Conservation (phyloP, 2,329 filamentous ascomycete species). For the Penicillium sp. region DNA sequence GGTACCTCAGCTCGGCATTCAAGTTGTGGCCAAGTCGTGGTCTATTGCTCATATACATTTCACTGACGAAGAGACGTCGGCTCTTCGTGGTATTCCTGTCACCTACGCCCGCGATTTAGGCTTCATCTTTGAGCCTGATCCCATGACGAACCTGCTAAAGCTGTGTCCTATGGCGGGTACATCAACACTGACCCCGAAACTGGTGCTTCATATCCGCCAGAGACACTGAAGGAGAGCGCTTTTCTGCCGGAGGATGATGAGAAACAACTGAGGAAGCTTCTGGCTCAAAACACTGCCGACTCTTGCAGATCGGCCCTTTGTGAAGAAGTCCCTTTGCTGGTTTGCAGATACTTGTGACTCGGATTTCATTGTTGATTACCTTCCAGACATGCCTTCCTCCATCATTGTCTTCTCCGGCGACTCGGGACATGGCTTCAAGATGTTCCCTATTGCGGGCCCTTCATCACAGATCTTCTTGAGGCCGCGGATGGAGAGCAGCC, state of each 20-base stretch:
- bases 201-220: conserved; percentile 45
- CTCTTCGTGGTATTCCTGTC: conserved; percentile 56
- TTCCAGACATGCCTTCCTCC: conserved; percentile 47
- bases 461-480: conserved; percentile 49
- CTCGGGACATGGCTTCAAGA: conserved; percentile 60
- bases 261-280: conserved; percentile 47
- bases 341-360: conserved; percentile 59
- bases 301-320: conserved; percentile 53
- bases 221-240: conserved; percentile 32
- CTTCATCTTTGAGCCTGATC: conserved; percentile 63
- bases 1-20: conserved; percentile 49
- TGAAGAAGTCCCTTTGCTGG: conserved; percentile 58
- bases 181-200: conserved; percentile 47
- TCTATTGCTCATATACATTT: conserved; percentile 58
- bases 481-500: conserved; percentile 39
- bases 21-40: conserved; percentile 56
- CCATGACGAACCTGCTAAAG: conserved; percentile 55
- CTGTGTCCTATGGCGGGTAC: conserved; percentile 56
- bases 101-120: conserved; percentile 59
- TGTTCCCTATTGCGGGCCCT: conserved; percentile 58
- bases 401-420: conserved; percentile 55
- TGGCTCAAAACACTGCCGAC: conserved; percentile 51
- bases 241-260: conserved; percentile 55
- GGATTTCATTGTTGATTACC: conserved; percentile 58
- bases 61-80: conserved; percentile 51